Percentiles rank a stretch among this genome's conserved stretches.
phyloP scores from a whole-genome alignment of 2,329 filamentous ascomycete species.

The Cryphonectria parasitica region DNA sequence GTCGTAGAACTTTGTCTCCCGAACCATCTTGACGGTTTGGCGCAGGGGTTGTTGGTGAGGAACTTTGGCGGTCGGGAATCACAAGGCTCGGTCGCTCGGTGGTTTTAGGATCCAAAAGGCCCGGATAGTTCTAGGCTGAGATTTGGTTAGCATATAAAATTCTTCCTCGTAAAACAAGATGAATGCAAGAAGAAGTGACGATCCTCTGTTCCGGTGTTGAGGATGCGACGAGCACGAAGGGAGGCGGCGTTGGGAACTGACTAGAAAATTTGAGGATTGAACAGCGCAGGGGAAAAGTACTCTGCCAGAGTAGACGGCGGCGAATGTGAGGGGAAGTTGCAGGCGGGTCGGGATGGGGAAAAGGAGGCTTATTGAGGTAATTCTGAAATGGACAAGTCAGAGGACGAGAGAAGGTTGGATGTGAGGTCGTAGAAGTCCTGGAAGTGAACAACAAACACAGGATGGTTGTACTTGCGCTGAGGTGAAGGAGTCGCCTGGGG shows the following conservation, averaged over 20 bases:
- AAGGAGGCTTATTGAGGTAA: neutral
- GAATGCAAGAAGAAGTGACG: neutral
- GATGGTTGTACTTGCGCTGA: neutral
- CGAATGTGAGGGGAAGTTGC: neutral
- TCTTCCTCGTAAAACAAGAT: neutral
- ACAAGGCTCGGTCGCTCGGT: neutral
- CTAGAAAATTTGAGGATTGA: conserved; percentile 16
- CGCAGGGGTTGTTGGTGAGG: neutral
- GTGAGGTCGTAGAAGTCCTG: neutral
- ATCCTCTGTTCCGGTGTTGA: neutral
- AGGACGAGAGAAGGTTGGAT: neutral
- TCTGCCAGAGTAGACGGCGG: neutral
- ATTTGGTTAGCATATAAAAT: neutral
- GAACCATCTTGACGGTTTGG: conserved; percentile 63
- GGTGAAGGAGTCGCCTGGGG: neutral
- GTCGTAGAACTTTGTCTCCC: conserved; percentile 81
- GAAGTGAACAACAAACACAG: neutral
- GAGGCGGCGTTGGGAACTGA: conserved; percentile 3
- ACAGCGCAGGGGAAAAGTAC: neutral
- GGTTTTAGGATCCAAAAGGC: neutral
- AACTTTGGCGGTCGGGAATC: neutral
- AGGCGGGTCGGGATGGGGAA: neutral
- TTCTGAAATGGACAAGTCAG: neutral
- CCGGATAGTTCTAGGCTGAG: neutral
- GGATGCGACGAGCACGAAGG: neutral